Evolutionary conservation across 805 yeast genomes (phyloP).

Genomic region (Starmerella bombi): DNA sequence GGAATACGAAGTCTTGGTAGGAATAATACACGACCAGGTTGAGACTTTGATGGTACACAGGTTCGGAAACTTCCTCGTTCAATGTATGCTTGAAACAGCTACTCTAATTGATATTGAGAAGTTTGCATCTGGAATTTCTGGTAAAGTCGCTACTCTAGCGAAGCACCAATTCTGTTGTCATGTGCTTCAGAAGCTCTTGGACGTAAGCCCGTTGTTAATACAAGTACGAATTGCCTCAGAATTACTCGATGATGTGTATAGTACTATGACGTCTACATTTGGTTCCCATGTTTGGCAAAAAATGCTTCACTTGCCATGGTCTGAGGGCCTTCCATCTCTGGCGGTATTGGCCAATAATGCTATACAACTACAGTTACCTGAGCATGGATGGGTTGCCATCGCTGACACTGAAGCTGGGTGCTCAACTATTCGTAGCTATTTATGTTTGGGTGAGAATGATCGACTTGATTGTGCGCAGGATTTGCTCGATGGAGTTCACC

Average conservation of each 20-base stretch:
- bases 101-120: constrained; percentile 24
- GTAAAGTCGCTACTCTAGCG: constrained; percentile 26
- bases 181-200: constrained; percentile 32
- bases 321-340: constrained; percentile 13
- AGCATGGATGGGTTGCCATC: constrained; percentile 15
- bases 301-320: constrained; percentile 29
- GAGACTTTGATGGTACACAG: constrained; percentile 30
- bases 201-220: constrained; percentile 23
- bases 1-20: constrained; percentile 25
- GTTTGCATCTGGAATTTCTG: constrained; percentile 22
- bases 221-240: constrained; percentile 29
- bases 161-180: constrained; percentile 33
- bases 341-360: constrained; percentile 16
- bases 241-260: constrained; percentile 24
- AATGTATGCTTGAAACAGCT: constrained; percentile 28
- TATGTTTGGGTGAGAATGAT: constrained; percentile 8
- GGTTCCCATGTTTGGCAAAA: constrained; percentile 37
- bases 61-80: constrained; percentile 33
- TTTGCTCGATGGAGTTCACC: constrained; percentile 4
- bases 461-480: constrained; percentile 13
- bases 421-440: constrained; percentile 14
- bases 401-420: constrained; percentile 14
- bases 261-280: constrained; percentile 29
- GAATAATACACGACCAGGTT: constrained; percentile 24
- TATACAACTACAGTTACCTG: constrained; percentile 6